Base-by-base conservation (phyloP, 345 rosid genomes). In the Populus deltoides region DNA sequence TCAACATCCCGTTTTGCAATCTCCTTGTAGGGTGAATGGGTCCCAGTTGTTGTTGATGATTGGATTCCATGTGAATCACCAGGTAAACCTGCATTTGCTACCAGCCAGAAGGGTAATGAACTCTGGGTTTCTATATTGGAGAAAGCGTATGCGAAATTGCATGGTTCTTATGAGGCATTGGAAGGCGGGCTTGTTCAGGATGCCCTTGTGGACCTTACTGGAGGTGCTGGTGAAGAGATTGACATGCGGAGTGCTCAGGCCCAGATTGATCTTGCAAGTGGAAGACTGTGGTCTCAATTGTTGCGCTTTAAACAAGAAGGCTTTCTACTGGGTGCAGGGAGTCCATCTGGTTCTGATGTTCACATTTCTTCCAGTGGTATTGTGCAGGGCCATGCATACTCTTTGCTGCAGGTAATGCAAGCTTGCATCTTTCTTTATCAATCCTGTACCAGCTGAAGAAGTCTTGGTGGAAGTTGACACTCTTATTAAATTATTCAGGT, bases 161-260 rank as follows among this genome's bases (percentile, higher is more conserved):
- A 97, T 78, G 99, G 99, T 77, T 97, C 99, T 77, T 97, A 91
- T 41, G 99, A 97, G 89, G 99, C 99, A 69, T 83, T 97, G 81
- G 99, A 97, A 84, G 99, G 99, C 7, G 98, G 99, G 73, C 95
- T 97, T 74, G 99, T 97, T 82, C 99, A 94, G 86, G 99, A 97
- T 88, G 99, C 99, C 63, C 99, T 97, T 75, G 99, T 97, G 74
- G 99, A 97, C 89, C 92, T 97, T 45, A 97, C 99, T 22, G 99
- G 99, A 69, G 99, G 99, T 73, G 99, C 99, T 77, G 99, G 98
- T 71, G 99, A 97, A 88, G 99, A 97, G 90, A 97, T 97, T 75
- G 99, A 97, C 84, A 91, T 97, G 94, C 88, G 99, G 86, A 92
- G 97, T 86, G 90, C 99, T 69, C 98, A 91, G 87, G 98, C 98